Percentiles rank a stretch among this genome's conserved stretches.
phyloP scores from a whole-genome alignment of 2,329 filamentous ascomycete genomes.

The Cytospora leucostoma region DNA sequence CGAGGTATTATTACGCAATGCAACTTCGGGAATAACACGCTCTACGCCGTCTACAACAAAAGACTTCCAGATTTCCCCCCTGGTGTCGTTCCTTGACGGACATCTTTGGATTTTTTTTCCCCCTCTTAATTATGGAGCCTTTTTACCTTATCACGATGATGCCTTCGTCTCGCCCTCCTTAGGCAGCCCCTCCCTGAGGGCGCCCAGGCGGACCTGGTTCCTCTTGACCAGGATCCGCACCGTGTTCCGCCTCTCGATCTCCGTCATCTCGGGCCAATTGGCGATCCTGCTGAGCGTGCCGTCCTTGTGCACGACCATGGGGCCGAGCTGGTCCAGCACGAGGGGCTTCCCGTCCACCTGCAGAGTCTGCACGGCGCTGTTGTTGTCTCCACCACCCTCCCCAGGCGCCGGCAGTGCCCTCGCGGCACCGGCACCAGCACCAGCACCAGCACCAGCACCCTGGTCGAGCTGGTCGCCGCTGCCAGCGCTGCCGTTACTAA shows the following conservation, averaged over 20 bases:
- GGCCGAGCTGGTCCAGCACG: conserved; percentile 68
- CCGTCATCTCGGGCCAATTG: conserved; percentile 74
- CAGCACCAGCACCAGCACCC: not conserved
- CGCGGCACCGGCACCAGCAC: conserved; percentile 8
- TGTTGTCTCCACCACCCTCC: not conserved
- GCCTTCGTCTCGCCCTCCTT: conserved; percentile 35
- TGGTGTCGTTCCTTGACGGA: too few species aligned
- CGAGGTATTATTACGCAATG: not conserved
- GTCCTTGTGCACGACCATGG: conserved; percentile 73
- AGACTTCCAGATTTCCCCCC: too few species aligned
- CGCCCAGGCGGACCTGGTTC: conserved; percentile 64
- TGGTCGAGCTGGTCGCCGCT: too few species aligned
- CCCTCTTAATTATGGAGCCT: too few species aligned
- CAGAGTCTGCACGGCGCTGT: conserved; percentile 26
- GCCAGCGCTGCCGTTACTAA: too few species aligned
- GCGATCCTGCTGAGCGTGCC: conserved; percentile 70
- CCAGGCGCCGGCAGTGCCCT: conserved; percentile 21
- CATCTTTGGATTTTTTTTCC: too few species aligned
- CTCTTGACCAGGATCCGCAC: conserved; percentile 67
- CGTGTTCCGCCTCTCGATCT: conserved; percentile 67
- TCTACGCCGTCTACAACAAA: conserved; percentile 7
- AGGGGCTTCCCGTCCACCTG: conserved; percentile 46
- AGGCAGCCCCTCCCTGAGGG: conserved; percentile 44
- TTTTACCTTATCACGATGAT: conserved; percentile 13
- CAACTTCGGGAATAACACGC: not conserved